Percentiles rank a stretch among this genome's conserved stretches.
These are phyloP conservation scores for Cladosporium sp. DNA, from an alignment of 2,329 filamentous ascomycete genomes.

Conservation along the genomic window DNA sequence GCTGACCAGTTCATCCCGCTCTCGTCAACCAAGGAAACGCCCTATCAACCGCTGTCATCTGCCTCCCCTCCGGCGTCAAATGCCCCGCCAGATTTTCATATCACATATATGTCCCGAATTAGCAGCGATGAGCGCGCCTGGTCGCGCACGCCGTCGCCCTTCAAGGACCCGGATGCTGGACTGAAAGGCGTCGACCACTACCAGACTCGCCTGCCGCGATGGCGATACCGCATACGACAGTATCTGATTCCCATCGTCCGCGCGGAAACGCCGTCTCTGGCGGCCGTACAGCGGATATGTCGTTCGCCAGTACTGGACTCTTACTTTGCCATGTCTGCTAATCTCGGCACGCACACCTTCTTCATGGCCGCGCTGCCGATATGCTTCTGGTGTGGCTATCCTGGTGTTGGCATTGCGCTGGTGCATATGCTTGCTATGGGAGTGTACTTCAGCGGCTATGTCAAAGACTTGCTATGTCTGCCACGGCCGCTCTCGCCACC, in stretches of 20 bases:
- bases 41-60: neutral
- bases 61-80: slow-evolving; percentile 9
- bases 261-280: slow-evolving; percentile 93
- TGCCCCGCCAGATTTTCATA: slow-evolving; percentile 7
- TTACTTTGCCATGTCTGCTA: slow-evolving; percentile 96
- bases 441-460: slow-evolving; percentile 74
- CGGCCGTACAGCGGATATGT: slow-evolving; percentile 76
- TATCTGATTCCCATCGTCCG: slow-evolving; percentile 80
- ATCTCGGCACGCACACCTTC: slow-evolving; percentile 95
- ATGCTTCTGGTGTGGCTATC: slow-evolving; percentile 93
- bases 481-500: slow-evolving; percentile 90
- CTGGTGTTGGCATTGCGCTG: slow-evolving; percentile 73
- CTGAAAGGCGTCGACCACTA: slow-evolving; percentile 71
- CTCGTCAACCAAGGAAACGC: neutral
- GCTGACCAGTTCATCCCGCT: neutral
- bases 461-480: slow-evolving; percentile 92
- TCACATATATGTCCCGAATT: slow-evolving; percentile 14
- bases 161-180: slow-evolving; percentile 63
- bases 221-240: slow-evolving; percentile 85
- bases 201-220: slow-evolving; percentile 71
- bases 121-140: slow-evolving; percentile 17
- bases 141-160: slow-evolving; percentile 30
- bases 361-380: slow-evolving; percentile 96
- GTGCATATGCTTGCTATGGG: slow-evolving; percentile 65
- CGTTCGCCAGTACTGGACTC: slow-evolving; percentile 85